These are phyloP conservation scores for Golovinomyces cichoracearum DNA, from an alignment of 2,329 filamentous ascomycete genomes.

Conservation along the genomic window DNA sequence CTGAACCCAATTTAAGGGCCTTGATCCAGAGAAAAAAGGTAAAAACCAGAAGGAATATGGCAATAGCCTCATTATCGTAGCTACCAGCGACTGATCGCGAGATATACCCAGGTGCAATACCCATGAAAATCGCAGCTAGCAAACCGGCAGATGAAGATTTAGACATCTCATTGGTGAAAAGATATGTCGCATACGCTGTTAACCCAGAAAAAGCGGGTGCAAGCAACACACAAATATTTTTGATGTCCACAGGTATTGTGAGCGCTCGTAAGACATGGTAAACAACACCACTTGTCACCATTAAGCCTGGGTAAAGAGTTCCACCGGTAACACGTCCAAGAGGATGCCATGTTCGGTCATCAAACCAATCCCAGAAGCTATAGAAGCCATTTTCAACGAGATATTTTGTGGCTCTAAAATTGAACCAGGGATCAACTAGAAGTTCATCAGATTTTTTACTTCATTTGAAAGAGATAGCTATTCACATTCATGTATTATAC, in stretches of 20 bases:
- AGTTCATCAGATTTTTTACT: slow-evolving; percentile 11
- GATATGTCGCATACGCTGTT: slow-evolving; percentile 77
- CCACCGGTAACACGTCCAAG: slow-evolving; percentile 94
- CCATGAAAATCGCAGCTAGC: slow-evolving; percentile 86
- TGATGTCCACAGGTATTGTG: slow-evolving; percentile 83
- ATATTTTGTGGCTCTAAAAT: slow-evolving; percentile 96
- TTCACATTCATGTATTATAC: slow-evolving; percentile 98
- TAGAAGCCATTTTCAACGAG: slow-evolving; percentile 92
- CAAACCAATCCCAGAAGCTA: slow-evolving; percentile 99
- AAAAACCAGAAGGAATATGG: slow-evolving; percentile 93
- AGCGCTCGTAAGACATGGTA: slow-evolving; percentile 80
- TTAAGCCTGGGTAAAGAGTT: slow-evolving; percentile 92
- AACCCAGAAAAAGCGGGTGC: slow-evolving; percentile 84
- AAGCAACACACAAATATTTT: slow-evolving; percentile 93
- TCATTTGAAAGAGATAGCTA: slow-evolving; percentile 14
- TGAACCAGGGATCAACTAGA: slow-evolving; percentile 97
- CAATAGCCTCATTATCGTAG: slow-evolving; percentile 98
- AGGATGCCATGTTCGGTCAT: slow-evolving; percentile 98
- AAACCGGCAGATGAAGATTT: slow-evolving; percentile 85
- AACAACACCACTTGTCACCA: slow-evolving; percentile 95
- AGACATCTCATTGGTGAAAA: slow-evolving; percentile 92
- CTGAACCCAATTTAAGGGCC: slow-evolving; percentile 82
- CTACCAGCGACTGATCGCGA: slow-evolving; percentile 91
- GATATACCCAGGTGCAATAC: slow-evolving; percentile 91
- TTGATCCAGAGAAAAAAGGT: slow-evolving; percentile 99